Evolutionary conservation across 192 early-diverging fungal genomes (phyloP).

Genomic region (Podila verticillata): DNA sequence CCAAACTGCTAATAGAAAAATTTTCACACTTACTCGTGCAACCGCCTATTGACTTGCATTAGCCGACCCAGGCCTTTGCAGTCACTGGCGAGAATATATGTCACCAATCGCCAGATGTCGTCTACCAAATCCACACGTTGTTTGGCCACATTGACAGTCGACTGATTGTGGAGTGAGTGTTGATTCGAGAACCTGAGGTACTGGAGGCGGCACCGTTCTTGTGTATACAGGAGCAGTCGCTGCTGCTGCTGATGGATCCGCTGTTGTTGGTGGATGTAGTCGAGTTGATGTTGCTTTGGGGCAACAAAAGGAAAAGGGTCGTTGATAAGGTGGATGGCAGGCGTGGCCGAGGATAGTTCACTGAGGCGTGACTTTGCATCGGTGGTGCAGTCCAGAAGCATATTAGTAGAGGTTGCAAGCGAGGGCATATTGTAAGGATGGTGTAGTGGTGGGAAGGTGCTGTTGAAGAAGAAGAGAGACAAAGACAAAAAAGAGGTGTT

Average conservation of each 20-base stretch:
- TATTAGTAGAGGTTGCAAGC: too few relatives aligned
- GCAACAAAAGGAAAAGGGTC: too few relatives aligned
- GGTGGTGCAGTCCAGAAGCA: too few relatives aligned
- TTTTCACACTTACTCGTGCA: slow-evolving; percentile 24
- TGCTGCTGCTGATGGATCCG: not conserved
- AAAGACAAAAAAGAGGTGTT: too few relatives aligned
- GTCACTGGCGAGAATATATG: slow-evolving; percentile 26
- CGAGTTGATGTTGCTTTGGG: slow-evolving; percentile 3
- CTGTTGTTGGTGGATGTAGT: not conserved
- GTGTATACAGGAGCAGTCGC: not conserved
- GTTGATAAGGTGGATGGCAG: not conserved
- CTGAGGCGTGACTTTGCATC: too few relatives aligned
- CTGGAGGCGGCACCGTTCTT: slow-evolving; percentile 2
- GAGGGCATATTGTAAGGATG: too few relatives aligned
- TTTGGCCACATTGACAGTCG: not conserved
- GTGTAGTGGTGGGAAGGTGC: too few relatives aligned
- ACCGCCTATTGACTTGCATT: slow-evolving; percentile 35
- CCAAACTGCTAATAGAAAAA: too few relatives aligned
- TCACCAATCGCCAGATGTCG: slow-evolving; percentile 37
- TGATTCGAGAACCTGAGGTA: not conserved
- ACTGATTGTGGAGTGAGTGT: not conserved
- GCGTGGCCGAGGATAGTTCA: not conserved
- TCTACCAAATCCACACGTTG: slow-evolving; percentile 27
- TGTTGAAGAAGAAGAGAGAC: too few relatives aligned
- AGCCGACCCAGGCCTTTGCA: slow-evolving; percentile 32